phyloP scores from a whole-genome alignment of 352 stramenopile species.

The Plasmopara halstedii region DNA sequence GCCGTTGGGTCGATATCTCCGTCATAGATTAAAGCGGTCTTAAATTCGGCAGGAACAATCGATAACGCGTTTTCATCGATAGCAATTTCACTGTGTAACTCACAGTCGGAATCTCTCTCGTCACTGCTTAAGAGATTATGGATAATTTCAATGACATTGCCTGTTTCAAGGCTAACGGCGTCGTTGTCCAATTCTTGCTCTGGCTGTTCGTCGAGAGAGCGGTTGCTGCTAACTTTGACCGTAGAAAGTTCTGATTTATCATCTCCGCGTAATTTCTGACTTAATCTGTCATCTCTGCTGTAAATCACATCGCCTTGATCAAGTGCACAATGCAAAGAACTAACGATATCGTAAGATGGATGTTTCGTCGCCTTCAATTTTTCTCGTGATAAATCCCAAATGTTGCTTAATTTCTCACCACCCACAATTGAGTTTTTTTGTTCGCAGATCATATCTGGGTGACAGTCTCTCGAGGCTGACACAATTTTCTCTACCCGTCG shows the following conservation, averaged over 20 bases:
- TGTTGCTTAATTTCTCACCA: conserved; percentile 8
- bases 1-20: conserved; percentile 12
- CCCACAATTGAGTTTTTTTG: conserved; percentile 3
- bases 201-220: conserved; percentile 21
- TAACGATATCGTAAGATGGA: conserved; percentile 17
- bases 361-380: conserved; percentile 6
- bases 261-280: conserved; percentile 7
- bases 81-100: conserved; percentile 12
- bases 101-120: conserved; percentile 2
- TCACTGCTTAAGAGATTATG: conserved; percentile 8
- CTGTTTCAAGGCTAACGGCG: conserved; percentile 4
- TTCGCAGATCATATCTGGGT: neutral
- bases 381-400: neutral
- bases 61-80: conserved; percentile 19
- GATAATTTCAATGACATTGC: conserved; percentile 3
- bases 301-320: neutral
- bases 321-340: conserved; percentile 8
- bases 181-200: conserved; percentile 38
- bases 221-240: conserved; percentile 17
- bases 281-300: neutral
- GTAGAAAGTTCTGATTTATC: conserved; percentile 6
- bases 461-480: conserved; percentile 3
- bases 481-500: conserved; percentile 14
- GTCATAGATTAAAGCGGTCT: conserved; percentile 30
- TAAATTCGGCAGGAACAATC: conserved; percentile 26